Conservation (phyloP, 129 eudicot species). For the Lactuca saligna region DNA sequence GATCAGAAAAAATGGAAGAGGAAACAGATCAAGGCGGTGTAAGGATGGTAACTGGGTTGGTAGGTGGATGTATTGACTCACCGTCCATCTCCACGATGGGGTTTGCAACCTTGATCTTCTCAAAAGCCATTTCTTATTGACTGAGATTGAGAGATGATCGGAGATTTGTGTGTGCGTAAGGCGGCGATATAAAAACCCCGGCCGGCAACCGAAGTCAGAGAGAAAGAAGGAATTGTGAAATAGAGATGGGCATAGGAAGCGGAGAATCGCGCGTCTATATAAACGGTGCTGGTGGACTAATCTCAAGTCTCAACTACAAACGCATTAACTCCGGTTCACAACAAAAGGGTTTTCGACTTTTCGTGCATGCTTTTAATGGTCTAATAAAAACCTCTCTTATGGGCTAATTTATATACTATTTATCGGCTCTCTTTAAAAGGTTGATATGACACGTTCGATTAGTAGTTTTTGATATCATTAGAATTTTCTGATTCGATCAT, state of each 20-base stretch:
- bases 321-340: conserved; percentile 20
- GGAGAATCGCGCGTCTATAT: conserved; percentile 21
- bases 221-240: conserved; percentile 1
- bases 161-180: conserved; percentile 12
- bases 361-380: background rate
- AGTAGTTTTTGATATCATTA: no score
- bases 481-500: no score
- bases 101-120: conserved; percentile 89
- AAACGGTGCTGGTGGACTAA: conserved; percentile 12
- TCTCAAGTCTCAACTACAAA: conserved; percentile 19
- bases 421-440: no score
- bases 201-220: conserved; percentile 14
- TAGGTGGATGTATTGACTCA: conserved; percentile 14
- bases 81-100: conserved; percentile 99
- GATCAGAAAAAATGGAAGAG: conserved; percentile 17
- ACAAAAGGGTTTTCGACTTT: background rate
- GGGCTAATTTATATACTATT: no score
- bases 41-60: background rate
- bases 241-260: conserved; percentile 8
- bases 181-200: conserved; percentile 5
- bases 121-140: conserved; percentile 52
- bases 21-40: background rate
- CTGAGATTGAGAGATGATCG: background rate
- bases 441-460: no score
- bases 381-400: no score